A percentile compares a stretch with the other conserved stretches of the same genome.
Conservation (phyloP, 495 filamentous ascomycete species). For the Daldinia decipiens region DNA sequence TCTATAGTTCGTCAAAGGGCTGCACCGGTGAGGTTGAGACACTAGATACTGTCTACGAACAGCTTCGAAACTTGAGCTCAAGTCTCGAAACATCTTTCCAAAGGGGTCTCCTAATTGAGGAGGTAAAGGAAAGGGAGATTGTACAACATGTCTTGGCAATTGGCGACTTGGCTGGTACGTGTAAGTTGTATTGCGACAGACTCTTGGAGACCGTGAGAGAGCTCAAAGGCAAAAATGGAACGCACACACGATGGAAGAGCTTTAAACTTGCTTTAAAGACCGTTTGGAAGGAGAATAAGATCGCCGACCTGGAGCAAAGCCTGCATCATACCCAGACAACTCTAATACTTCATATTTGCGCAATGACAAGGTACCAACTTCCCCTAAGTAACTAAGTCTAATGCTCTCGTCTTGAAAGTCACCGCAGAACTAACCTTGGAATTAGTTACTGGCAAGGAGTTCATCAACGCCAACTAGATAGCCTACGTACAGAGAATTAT, state of each 20-base stretch:
- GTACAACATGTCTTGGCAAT: neutral
- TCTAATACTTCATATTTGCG: conserved; percentile 28
- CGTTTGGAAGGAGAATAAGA: conserved; percentile 23
- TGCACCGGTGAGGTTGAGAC: neutral
- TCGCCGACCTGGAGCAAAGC: conserved; percentile 17
- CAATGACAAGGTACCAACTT: conserved; percentile 6
- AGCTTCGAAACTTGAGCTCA: conserved; percentile 4
- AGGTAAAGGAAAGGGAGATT: neutral
- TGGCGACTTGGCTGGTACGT: neutral
- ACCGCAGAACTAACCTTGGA: neutral
- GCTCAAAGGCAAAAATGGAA: conserved; percentile 11
- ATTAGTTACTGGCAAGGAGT: conserved; percentile 1
- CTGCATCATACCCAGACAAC: conserved; percentile 7
- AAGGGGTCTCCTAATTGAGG: neutral
- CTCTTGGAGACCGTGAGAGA: neutral
- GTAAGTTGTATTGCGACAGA: conserved; percentile 13
- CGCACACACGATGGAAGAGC: conserved; percentile 1
- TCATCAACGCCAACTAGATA: neutral
- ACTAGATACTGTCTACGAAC: neutral
- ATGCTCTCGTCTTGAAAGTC: neutral
- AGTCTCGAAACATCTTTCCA: neutral
- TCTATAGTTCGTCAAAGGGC: conserved; percentile 1
- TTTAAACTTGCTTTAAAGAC: conserved; percentile 13
- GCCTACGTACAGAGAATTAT: neutral
- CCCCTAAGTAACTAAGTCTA: neutral